These are phyloP conservation scores for Phylloporus arenicola DNA, from an alignment of 768 basidiomycete species.

Conservation along the genomic window DNA sequence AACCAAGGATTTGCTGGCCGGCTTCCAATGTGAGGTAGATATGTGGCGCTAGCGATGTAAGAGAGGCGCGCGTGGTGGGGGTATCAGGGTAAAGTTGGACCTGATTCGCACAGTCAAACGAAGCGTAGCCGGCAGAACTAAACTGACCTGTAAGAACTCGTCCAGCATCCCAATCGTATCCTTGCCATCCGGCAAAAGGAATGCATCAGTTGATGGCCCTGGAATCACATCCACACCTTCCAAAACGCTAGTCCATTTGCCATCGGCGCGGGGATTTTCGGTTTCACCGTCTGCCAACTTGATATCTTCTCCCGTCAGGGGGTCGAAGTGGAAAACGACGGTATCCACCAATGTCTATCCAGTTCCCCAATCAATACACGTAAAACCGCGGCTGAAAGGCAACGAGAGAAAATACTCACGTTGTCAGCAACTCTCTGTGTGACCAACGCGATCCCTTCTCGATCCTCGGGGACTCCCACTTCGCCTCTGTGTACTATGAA, in stretches of 20 bases:
- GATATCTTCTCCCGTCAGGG: slow-evolving; percentile 69
- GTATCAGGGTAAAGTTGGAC: slow-evolving; percentile 66
- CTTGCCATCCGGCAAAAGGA: slow-evolving; percentile 40
- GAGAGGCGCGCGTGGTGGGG: slow-evolving; percentile 35
- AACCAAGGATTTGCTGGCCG: slow-evolving; percentile 49
- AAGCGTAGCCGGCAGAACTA: not conserved
- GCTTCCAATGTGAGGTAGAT: slow-evolving; percentile 56
- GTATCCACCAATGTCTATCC: slow-evolving; percentile 59
- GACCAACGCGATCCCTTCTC: slow-evolving; percentile 56
- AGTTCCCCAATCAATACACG: slow-evolving; percentile 6
- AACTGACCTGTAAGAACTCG: slow-evolving; percentile 65
- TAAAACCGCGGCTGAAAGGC: not conserved
- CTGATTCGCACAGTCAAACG: slow-evolving; percentile 28
- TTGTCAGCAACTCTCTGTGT: slow-evolving; percentile 58
- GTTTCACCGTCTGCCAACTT: slow-evolving; percentile 10
- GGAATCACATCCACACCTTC: slow-evolving; percentile 58
- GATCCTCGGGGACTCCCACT: slow-evolving; percentile 21
- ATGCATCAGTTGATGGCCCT: slow-evolving; percentile 56
- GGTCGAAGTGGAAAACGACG: slow-evolving; percentile 71
- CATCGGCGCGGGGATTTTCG: not conserved
- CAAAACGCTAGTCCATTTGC: slow-evolving; percentile 33
- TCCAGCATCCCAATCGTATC: slow-evolving; percentile 66
- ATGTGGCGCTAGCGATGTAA: slow-evolving; percentile 39
- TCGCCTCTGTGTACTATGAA: slow-evolving; percentile 39
- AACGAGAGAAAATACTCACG: slow-evolving; percentile 35